Base-by-base conservation (phyloP, 495 filamentous ascomycete genomes). In the Aspergillus heteromorphus region DNA sequence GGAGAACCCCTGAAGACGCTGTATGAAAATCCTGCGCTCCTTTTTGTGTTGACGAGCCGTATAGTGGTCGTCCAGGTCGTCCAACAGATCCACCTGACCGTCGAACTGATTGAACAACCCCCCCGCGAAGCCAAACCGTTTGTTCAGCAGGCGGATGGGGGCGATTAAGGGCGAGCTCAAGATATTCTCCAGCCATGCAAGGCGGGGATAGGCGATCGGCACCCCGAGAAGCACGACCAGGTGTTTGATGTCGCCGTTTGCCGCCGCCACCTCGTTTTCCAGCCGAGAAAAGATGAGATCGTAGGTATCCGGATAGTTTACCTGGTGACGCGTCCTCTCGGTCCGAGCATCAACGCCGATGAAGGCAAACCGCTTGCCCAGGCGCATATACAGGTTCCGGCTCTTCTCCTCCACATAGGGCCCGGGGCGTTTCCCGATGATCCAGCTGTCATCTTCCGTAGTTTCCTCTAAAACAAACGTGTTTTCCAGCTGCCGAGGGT, bases 1-100 rank as follows among this genome's bases (percentile, higher is more conserved):
- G 31, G 87, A 79, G 34, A 96, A 70, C 18, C 75, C 71, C 65
- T 97, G 91, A 19, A 96, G 79, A 20, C 86, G 81, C 40, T 84
- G 78, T 29, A 96, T 67, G 21, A 97, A 76, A 27, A 77, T 71
- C 56, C 84, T 85, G 41, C 92, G 86, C 74, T 97, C 92, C 40
- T 81, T 79, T 68, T 96, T 97, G 77, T 97, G 92, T 51, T 89
- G 89, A 27, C 84, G 83, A 11, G 92, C 91, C 23, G 90, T 95
- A 73, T 96, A 96, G 65, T 97, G 92, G 65, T 96, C 92, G 64
- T 96, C 92, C 16, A 97, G 76, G 61, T 97, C 92, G 64, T 97
- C 92, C 7, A 96, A 75, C 21, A 96, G 77, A 76, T 97, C 92
- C 11, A 95, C 84, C 58, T 83, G 82, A 21, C 92, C 92, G 67